Conservation (phyloP, 1,284 basidiomycete genomes). For the Kwoniella shivajii region DNA sequence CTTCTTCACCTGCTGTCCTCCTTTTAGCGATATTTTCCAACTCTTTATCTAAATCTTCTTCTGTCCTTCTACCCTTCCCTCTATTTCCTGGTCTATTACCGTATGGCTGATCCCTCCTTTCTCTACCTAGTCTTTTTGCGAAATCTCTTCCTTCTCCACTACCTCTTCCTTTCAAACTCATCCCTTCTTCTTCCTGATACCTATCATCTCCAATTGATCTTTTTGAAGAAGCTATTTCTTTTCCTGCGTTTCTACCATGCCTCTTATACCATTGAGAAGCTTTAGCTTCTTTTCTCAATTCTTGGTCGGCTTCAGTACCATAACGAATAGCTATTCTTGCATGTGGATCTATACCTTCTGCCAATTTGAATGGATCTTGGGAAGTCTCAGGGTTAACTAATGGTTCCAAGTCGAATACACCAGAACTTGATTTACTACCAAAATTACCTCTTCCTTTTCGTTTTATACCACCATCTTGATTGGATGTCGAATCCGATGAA, state of each 20-base stretch:
- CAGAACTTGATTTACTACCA: slow-evolving; percentile 15
- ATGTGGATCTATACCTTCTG: slow-evolving; percentile 42
- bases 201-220: slow-evolving; percentile 7
- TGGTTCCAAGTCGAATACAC: slow-evolving; percentile 14
- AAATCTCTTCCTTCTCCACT: slow-evolving; percentile 39
- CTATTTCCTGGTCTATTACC: slow-evolving; percentile 12
- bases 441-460: slow-evolving; percentile 43
- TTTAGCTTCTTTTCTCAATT: slow-evolving; percentile 33
- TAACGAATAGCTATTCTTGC: slow-evolving; percentile 44
- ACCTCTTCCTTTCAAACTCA: slow-evolving; percentile 8
- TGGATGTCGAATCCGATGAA: background rate
- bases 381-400: background rate
- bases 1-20: slow-evolving; percentile 17
- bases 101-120: slow-evolving; percentile 29
- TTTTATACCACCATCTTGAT: slow-evolving; percentile 15
- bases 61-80: slow-evolving; percentile 22
- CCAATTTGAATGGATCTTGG: slow-evolving; percentile 18
- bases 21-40: slow-evolving; percentile 37
- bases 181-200: slow-evolving; percentile 3
- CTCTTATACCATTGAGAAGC: slow-evolving; percentile 44
- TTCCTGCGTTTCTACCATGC: slow-evolving; percentile 44
- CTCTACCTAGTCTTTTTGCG: slow-evolving; percentile 36
- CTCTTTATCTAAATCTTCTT: slow-evolving; percentile 47
- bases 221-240: slow-evolving; percentile 31
- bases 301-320: slow-evolving; percentile 34